Base-by-base conservation (phyloP, 1,284 basidiomycete species). In the Lentinula novae-zelandiae region DNA sequence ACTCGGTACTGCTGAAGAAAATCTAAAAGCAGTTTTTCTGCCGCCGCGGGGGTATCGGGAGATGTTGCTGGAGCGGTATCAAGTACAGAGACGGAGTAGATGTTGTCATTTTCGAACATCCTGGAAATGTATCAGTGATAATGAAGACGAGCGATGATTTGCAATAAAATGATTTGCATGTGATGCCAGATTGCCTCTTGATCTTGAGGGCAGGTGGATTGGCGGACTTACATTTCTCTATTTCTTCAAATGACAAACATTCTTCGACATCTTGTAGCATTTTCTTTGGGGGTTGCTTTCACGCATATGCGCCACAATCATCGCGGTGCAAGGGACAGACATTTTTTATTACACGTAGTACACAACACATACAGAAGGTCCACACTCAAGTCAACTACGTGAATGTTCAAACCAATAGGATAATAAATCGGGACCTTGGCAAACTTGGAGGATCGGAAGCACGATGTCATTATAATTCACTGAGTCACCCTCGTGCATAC, bases 1-100 rank as follows among this genome's bases (percentile, higher is more conserved):
- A 96, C 83, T 65, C 95, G 87, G 76, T 92, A 98, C 62, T 89
- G 86, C 42, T 90, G 81, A 57, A 98, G 78, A 73, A 98, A 98
- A 51, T 96, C 89, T 58, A 89, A 82, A 44, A 98, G 82, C 46
- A 87, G 79, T 67, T 84, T 87, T 70, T 96, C 93, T 0, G 86
- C 86, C 69, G 93, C 89, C 2, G 93, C 88, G 2, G 90, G 88
- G 0, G 84, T 81, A 46, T 94, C 90, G 33, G 84, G 81, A 10
- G 82, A 76, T 1, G 82, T 74, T 48, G 93, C 90, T 36, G 84
- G 81, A 7, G 82, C 75, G 12, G 78, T 73, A 65, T 87, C 84
- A 65, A 91, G 85, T 0, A 93, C 86, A 33, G 87, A 81, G 58
- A 95, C 85, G 2, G 87, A 86, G 74, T 87, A 95, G n/a, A 93